These are phyloP conservation scores for Kodamaea lidongshanica DNA, from an alignment of 805 yeast species.

Conservation along the genomic window DNA sequence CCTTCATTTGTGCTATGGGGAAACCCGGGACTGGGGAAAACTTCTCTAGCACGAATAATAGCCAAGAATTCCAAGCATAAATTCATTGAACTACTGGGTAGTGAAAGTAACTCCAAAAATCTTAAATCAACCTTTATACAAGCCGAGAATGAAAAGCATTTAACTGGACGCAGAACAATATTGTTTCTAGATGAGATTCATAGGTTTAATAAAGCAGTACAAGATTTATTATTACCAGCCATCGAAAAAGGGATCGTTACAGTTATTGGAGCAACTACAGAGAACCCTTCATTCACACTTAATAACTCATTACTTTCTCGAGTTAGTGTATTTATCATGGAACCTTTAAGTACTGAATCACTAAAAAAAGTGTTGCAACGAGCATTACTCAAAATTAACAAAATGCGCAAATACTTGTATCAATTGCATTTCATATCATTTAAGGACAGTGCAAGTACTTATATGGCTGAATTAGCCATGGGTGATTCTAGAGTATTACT, in stretches of 20 bases:
- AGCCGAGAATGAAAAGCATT: slow-evolving; percentile 31
- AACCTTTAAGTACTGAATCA: slow-evolving; percentile 28
- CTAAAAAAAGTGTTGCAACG: slow-evolving; percentile 29
- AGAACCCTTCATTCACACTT: slow-evolving; percentile 52
- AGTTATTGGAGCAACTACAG: slow-evolving; percentile 47
- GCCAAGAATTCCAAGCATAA: slow-evolving; percentile 25
- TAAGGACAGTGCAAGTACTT: slow-evolving; percentile 51
- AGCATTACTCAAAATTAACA: slow-evolving; percentile 46
- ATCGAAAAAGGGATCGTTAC: slow-evolving; percentile 36
- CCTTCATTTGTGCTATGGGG: slow-evolving; percentile 43
- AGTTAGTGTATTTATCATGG: slow-evolving; percentile 42
- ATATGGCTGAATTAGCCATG: slow-evolving; percentile 65
- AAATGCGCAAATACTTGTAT: slow-evolving; percentile 49
- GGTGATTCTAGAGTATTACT: slow-evolving; percentile 89
- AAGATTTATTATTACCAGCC: slow-evolving; percentile 37
- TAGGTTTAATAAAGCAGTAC: slow-evolving; percentile 38
- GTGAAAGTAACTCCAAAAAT: slow-evolving; percentile 31
- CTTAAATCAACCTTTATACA: slow-evolving; percentile 29
- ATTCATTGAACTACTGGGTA: slow-evolving; percentile 37
- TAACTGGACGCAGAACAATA: slow-evolving; percentile 28
- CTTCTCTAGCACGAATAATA: slow-evolving; percentile 36
- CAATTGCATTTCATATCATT: slow-evolving; percentile 47
- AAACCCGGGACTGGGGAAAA: slow-evolving; percentile 41
- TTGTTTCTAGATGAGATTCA: slow-evolving; percentile 41
- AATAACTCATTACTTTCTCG: slow-evolving; percentile 39